These are phyloP conservation scores for Hypoxylon sp. DNA, from an alignment of 2,329 filamentous ascomycete genomes.

Conservation along the genomic window DNA sequence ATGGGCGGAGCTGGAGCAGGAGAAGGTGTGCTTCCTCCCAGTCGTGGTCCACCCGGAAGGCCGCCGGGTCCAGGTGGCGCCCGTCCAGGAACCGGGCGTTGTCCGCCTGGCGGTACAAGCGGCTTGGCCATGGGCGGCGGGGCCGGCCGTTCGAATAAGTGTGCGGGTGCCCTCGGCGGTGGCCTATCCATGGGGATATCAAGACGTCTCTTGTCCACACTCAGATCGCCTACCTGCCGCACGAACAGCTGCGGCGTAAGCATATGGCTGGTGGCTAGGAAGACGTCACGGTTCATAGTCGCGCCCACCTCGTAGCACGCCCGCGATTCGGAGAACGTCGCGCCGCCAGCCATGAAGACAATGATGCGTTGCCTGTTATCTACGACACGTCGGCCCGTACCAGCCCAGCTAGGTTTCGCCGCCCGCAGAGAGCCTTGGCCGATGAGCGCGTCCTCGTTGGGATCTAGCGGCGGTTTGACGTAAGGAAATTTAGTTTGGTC, in stretches of 20 bases:
- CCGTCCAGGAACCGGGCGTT: conserved; percentile 46
- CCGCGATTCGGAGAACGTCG: conserved; percentile 90
- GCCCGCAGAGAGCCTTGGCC: conserved; percentile 84
- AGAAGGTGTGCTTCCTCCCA: conserved; percentile 42
- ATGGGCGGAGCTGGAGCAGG: conserved; percentile 59
- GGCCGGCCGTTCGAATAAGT: conserved; percentile 80
- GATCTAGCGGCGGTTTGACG: conserved; percentile 75
- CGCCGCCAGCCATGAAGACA: conserved; percentile 94
- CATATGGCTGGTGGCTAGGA: conserved; percentile 93
- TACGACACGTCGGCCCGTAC: conserved; percentile 75
- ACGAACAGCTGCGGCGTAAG: conserved; percentile 85
- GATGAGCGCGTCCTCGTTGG: conserved; percentile 68
- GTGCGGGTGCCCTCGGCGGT: conserved; percentile 82
- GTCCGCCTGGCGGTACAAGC: conserved; percentile 44
- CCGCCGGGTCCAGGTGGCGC: conserved; percentile 50
- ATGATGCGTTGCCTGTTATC: conserved; percentile 93
- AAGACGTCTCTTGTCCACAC: conserved; percentile 77
- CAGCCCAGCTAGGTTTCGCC: conserved; percentile 95
- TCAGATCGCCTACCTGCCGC: conserved; percentile 83
- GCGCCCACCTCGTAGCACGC: conserved; percentile 88
- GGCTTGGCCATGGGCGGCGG: conserved; percentile 58
- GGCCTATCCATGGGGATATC: conserved; percentile 85
- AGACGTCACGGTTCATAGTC: conserved; percentile 80
- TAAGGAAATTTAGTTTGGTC: conserved; percentile 78
- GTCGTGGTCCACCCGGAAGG: conserved; percentile 52